Percentiles rank a stretch among this genome's conserved stretches.
These are phyloP conservation scores for Triglochin maritima DNA, from an alignment of 106 monocot genomes.

Conservation along the genomic window DNA sequence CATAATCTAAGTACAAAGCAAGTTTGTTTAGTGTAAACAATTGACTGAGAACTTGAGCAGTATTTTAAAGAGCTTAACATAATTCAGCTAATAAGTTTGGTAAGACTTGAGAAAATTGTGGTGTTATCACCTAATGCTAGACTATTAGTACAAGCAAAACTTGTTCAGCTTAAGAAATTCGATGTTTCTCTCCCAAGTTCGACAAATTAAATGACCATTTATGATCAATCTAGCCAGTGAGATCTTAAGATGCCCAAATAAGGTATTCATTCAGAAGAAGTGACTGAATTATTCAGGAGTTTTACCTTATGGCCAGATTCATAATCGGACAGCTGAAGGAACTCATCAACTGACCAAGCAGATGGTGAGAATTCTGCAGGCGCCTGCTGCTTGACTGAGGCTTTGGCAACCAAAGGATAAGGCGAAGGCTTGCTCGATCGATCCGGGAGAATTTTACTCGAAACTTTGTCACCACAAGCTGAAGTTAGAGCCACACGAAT, in stretches of 20 bases:
- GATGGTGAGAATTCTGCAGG: slow-evolving; percentile 14
- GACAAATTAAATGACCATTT: too few species aligned
- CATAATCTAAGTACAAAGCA: too few species aligned
- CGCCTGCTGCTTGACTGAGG: slow-evolving; percentile 3
- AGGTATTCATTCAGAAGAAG: neutral
- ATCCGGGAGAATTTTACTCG: slow-evolving; percentile 1
- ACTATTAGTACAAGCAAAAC: too few species aligned
- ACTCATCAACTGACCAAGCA: slow-evolving; percentile 74
- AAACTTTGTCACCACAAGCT: slow-evolving; percentile 16
- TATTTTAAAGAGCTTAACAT: too few species aligned
- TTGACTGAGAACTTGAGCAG: too few species aligned
- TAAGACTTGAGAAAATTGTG: too few species aligned
- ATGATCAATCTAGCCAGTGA: neutral
- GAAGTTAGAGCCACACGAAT: slow-evolving; percentile 50
- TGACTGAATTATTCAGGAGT: neutral
- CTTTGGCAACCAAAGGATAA: neutral
- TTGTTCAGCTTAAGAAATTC: too few species aligned
- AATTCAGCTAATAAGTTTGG: too few species aligned
- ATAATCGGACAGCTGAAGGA: slow-evolving; percentile 84
- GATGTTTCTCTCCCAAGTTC: too few species aligned
- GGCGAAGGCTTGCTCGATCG: slow-evolving; percentile 23
- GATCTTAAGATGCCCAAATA: neutral
- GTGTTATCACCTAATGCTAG: too few species aligned
- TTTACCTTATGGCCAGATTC: slow-evolving; percentile 64
- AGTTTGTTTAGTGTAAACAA: too few species aligned